Conservation (phyloP, 2,329 filamentous ascomycete genomes). For the Epichloe sibirici region DNA sequence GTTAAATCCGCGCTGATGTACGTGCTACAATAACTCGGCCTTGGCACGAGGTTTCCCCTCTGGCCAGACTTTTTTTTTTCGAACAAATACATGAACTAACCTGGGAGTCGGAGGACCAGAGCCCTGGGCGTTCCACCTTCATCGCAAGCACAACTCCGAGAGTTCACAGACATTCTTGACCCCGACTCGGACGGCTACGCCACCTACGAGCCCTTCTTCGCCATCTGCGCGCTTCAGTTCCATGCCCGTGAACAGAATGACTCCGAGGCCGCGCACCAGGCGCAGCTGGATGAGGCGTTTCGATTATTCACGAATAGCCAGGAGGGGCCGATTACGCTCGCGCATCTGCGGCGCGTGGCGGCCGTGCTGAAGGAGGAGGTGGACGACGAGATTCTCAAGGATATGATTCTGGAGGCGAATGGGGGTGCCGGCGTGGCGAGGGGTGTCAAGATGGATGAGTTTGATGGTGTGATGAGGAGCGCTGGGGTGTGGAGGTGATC, state of each 20-base stretch:
- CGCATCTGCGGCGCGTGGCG: conserved; percentile 67
- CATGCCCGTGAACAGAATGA: conserved; percentile 45
- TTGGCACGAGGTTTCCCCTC: no score
- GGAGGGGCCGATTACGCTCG: conserved; percentile 57
- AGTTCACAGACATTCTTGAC: conserved; percentile 72
- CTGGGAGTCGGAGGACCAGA: conserved; percentile 28
- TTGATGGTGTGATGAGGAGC: conserved; percentile 72
- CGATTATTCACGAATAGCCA: conserved; percentile 56
- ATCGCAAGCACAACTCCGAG: conserved; percentile 52
- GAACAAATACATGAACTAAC: neutral
- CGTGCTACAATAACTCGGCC: conserved; percentile 13
- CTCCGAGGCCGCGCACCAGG: conserved; percentile 39
- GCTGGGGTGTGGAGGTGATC: conserved; percentile 69
- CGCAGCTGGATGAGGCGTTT: conserved; percentile 74
- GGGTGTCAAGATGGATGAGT: conserved; percentile 68
- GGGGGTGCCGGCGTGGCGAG: conserved; percentile 58
- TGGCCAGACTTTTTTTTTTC: neutral
- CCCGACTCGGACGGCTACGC: conserved; percentile 70
- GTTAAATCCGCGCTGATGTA: conserved; percentile 64
- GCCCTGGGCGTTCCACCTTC: conserved; percentile 68
- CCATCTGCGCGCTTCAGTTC: conserved; percentile 78
- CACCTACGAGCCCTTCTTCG: conserved; percentile 69
- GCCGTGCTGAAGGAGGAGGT: conserved; percentile 74
- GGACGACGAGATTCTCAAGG: conserved; percentile 68
- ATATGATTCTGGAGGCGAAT: conserved; percentile 95